phyloP scores from a whole-genome alignment of 257 asterid genomes.

The Rauvolfia tetraphylla region DNA sequence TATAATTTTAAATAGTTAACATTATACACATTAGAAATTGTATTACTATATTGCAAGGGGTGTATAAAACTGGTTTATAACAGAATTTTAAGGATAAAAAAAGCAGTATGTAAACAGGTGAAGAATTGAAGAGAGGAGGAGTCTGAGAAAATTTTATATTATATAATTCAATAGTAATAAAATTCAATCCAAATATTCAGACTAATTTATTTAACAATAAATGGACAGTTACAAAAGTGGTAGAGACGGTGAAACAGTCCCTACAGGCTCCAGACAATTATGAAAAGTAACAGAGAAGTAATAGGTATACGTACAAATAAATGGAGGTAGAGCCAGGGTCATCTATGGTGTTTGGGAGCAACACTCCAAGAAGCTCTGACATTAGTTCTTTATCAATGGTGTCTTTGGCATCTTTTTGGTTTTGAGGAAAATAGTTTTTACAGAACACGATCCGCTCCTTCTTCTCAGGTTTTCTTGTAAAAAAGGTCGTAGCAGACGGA shows the following conservation, averaged over 20 bases:
- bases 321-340: slow-evolving; percentile 3
- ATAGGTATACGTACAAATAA: slow-evolving; percentile 2
- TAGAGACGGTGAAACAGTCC: background rate
- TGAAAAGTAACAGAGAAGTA: background rate
- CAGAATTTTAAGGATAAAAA: too few relatives aligned
- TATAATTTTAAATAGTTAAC: too few relatives aligned
- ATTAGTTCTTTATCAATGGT: background rate
- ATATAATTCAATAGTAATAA: too few relatives aligned
- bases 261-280: background rate
- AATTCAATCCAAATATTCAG: too few relatives aligned
- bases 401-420: background rate
- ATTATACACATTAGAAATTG: too few relatives aligned
- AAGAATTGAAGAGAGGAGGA: too few relatives aligned
- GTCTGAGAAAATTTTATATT: too few relatives aligned
- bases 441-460: background rate
- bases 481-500: background rate
- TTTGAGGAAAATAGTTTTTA: background rate
- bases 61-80: too few relatives aligned
- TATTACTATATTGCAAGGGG: background rate
- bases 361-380: slow-evolving; percentile 4
- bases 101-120: too few relatives aligned
- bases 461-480: background rate
- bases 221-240: slow-evolving; percentile 1
- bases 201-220: background rate
- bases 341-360: slow-evolving; percentile 13